Base-by-base conservation (phyloP, 176 grass and related monocot species). In the Carex parvula region DNA sequence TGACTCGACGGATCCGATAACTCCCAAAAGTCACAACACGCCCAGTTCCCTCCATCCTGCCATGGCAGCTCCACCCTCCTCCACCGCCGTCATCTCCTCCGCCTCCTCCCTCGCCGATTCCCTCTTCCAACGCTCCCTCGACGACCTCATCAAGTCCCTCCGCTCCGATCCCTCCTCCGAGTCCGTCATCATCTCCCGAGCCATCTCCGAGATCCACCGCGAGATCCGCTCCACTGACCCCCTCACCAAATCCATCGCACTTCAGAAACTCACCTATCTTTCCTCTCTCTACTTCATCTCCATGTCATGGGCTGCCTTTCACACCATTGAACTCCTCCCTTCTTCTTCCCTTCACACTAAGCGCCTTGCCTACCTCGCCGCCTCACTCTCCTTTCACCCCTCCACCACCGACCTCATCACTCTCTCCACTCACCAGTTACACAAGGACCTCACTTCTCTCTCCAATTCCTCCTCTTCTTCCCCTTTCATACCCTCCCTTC, bases 241-340 rank as follows among this genome's bases (percentile, higher is more conserved):
- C 15, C 84, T 87, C 8, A 94, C 92, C 52, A 98, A 94, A 66
- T 81, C 84, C 26, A 54, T 77, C 56, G 92, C 90, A 67, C 88
- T 98, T 21, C 92, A 94, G 84, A 98, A 98, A 80, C 92, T 98
- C 18, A 91, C 91, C 24, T 98, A 95, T 88, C 91, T 98, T 64
- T 88, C 86, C 64, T 95, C 92, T 6, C 92, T 98, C 55, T 80
- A 91, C 76, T 90, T 86, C 78, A 70, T 60, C 54, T 70, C 92
- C 54, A 66, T 90, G 64, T 87, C 95, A 70, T 92, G 87, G 79
- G 92, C 92, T 33, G 84, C 92, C 64, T 98, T 98, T 85, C 86
- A 92, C 18, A 87, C 92, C 88, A 87, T 98, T 75, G 90, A 98
- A 68, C 95, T 95, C 79, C 88, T 98, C n/a, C n/a, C n/a, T 62